Base-by-base conservation (phyloP, 768 basidiomycete genomes). In the Thelephora ganbajun region DNA sequence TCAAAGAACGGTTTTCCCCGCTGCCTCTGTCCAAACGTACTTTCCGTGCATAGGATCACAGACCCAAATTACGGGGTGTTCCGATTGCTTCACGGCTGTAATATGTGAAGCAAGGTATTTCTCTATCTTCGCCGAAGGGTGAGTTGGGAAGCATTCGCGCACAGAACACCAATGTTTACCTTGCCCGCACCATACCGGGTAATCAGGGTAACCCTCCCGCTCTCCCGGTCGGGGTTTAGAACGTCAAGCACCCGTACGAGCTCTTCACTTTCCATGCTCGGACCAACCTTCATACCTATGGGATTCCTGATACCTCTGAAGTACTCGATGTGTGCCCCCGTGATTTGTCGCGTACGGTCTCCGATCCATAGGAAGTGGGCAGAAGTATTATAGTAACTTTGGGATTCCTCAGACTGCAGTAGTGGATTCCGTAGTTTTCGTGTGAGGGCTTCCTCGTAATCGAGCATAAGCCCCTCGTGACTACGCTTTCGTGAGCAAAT, bases 41-140 rank as follows among this genome's bases (percentile, higher is more conserved):
- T 97, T 96, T 68, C 93, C 94, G 56, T 98, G 94, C 94, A 98
- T 98, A 2, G 93, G 92, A 64, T 98, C 96, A 58, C 88, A 93
- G 44, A 93, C 75, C 91, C 93, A 98, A 7, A 82, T 77, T 2
- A 96, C 92, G 1, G 86, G 85, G 59, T 98, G 92, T 0, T 75
- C 77, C 2, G 89, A 82, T 44, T 65, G 52, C 58, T 85, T 80
- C 13, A 99, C 93, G 6, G 79, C 82, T 11, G 63, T 61, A 60
- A 99, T 93, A 60, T 98, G 94, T 0, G 63, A 71, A 0, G 90
- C 72, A 6, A 98, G 79, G 56, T 79, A 72, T 23, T 71, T 61
- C 47, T 79, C 80, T 53, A 96, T 77, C 88, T 91, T 53, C n/a
- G 18, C 2, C 18, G n/a, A 9, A 14, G n/a, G n/a, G 42, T 13